These are phyloP conservation scores for Fusarium sp. DNA, from an alignment of 2,329 filamentous ascomycete genomes.

Conservation along the genomic window DNA sequence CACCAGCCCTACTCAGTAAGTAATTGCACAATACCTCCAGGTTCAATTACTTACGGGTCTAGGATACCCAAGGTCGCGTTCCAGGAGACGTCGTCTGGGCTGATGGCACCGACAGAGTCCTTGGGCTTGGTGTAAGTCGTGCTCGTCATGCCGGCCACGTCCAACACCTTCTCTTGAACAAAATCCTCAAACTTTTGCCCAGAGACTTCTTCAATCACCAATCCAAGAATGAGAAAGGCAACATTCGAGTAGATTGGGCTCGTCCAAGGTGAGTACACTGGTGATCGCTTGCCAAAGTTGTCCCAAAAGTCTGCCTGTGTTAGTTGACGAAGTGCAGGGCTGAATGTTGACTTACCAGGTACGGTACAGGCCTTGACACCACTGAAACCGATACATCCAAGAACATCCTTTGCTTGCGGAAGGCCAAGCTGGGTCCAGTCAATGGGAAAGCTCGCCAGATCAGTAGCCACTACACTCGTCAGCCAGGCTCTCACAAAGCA, in stretches of 20 bases:
- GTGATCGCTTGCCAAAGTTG: conserved; percentile 18
- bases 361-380: conserved; percentile 1
- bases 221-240: not conserved
- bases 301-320: conserved; percentile 1
- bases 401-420: not conserved
- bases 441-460: conserved; percentile 1
- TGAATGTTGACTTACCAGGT: not conserved
- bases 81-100: conserved; percentile 1
- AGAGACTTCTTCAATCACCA: conserved; percentile 12
- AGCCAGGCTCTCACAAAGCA: not conserved
- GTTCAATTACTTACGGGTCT: not conserved
- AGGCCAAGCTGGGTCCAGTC: conserved; percentile 19
- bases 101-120: conserved; percentile 16
- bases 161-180: conserved; percentile 12
- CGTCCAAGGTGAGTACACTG: not conserved
- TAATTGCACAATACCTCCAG: accelerated
- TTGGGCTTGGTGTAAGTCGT: conserved; percentile 15
- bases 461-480: conserved; percentile 5
- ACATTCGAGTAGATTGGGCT: conserved; percentile 16
- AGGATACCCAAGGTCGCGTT: conserved; percentile 7
- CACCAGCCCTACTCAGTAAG: conserved; percentile 12
- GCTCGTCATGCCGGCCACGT: conserved; percentile 14
- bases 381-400: not conserved
- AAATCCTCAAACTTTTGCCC: not conserved
- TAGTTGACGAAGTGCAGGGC: not conserved